These are phyloP conservation scores for Dillenia turbinata DNA, from an alignment of 164 flowering plant species.

Conservation along the genomic window DNA sequence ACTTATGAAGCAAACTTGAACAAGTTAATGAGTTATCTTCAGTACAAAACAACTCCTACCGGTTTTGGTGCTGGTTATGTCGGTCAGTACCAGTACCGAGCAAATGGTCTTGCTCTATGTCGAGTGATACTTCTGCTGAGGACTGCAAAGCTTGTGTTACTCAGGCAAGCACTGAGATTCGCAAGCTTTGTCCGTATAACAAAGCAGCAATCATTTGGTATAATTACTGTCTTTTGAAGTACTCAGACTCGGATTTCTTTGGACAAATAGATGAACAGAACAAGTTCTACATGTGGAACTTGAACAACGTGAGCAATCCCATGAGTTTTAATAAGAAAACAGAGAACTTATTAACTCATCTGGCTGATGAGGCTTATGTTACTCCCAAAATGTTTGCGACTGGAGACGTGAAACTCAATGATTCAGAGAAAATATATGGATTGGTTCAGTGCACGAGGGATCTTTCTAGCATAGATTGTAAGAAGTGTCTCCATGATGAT, in stretches of 20 bases:
- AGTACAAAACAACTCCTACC: neutral
- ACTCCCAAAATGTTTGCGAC: conserved; percentile 13
- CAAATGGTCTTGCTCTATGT: conserved; percentile 15
- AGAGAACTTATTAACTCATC: conserved; percentile 8
- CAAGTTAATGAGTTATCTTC: neutral
- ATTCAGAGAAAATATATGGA: conserved; percentile 13
- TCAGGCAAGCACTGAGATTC: conserved; percentile 7
- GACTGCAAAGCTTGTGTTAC: conserved; percentile 18
- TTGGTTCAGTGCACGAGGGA: conserved; percentile 29
- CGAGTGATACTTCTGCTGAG: conserved; percentile 14
- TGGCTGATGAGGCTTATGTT: conserved; percentile 4
- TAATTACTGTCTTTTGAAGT: conserved; percentile 21
- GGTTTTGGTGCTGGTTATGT: conserved; percentile 1
- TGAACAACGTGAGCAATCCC: conserved; percentile 4
- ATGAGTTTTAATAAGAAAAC: conserved; percentile 12
- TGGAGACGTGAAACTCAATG: conserved; percentile 11
- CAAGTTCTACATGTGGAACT: conserved; percentile 16
- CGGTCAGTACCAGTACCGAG: neutral
- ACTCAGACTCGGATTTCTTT: conserved; percentile 15
- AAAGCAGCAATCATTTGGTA: conserved; percentile 26
- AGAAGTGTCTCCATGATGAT: conserved; percentile 38
- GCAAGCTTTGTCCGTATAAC: conserved; percentile 9
- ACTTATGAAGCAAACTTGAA: neutral
- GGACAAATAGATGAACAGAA: conserved; percentile 14
- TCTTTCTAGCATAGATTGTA: conserved; percentile 23